Percentiles rank a stretch among this genome's conserved stretches.
phyloP scores from a whole-genome alignment of 495 filamentous ascomycete genomes.

The Penicillium arizonense region DNA sequence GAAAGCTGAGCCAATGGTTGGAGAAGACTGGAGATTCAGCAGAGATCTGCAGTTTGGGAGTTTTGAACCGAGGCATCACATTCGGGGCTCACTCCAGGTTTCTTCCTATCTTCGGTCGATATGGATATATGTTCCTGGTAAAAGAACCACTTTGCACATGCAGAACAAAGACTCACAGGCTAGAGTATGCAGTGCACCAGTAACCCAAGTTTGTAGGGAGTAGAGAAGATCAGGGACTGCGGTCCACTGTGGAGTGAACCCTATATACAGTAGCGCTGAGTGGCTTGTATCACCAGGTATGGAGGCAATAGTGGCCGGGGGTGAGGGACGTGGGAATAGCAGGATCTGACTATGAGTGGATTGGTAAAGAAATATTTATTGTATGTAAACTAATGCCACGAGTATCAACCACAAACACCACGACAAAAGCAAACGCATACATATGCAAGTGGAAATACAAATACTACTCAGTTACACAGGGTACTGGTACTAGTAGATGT shows the following conservation, averaged over 20 bases:
- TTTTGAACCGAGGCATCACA: conserved; percentile 11
- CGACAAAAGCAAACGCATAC: too few species aligned
- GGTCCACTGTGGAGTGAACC: neutral
- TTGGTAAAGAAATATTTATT: too few species aligned
- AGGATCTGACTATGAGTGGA: too few species aligned
- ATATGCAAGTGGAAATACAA: neutral
- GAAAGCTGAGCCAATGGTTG: neutral
- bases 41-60: neutral
- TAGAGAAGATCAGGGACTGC: neutral
- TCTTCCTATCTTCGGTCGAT: neutral
- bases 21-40: neutral
- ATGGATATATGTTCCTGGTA: neutral
- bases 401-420: too few species aligned
- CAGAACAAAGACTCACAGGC: too few species aligned
- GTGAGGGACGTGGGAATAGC: too few species aligned
- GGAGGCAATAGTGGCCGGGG: too few species aligned
- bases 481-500: too few species aligned
- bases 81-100: neutral
- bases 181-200: too few species aligned
- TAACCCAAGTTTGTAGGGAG: neutral
- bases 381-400: too few species aligned
- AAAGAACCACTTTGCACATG: too few species aligned
- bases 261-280: conserved; percentile 1
- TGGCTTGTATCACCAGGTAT: neutral
- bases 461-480: neutral